These are phyloP conservation scores for Curvularia eragrostidis DNA, from an alignment of 2,329 filamentous ascomycete species.

Conservation along the genomic window DNA sequence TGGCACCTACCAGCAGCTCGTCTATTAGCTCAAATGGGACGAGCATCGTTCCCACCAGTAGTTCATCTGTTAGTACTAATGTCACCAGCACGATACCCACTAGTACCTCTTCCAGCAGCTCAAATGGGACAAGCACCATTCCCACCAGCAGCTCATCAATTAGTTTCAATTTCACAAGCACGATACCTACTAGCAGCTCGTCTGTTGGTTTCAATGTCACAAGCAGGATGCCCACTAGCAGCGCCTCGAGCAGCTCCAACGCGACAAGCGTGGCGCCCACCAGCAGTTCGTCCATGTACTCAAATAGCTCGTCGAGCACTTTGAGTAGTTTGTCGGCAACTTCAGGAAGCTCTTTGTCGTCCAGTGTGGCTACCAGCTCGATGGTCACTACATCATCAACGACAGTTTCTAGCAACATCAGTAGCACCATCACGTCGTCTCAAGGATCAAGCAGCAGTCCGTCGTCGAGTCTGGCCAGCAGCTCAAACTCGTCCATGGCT, in stretches of 20 bases:
- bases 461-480: not conserved
- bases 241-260: not conserved
- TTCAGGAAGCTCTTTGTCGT: not conserved
- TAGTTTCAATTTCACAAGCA: not conserved
- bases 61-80: not conserved
- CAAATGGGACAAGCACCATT: not conserved
- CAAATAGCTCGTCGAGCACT: conserved; percentile 8
- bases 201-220: not conserved
- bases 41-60: not conserved
- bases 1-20: not conserved
- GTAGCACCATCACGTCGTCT: not conserved
- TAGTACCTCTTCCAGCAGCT: not conserved
- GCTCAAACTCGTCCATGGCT: not conserved
- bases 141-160: not conserved
- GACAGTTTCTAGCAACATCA: not conserved
- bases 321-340: not conserved
- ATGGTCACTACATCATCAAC: not conserved
- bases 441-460: conserved; percentile 5
- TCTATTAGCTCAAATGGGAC: not conserved
- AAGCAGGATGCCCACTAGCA: no score
- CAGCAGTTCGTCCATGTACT: not conserved
- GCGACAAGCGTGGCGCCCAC: not conserved
- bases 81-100: no score
- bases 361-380: not conserved
- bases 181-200: not conserved